These are phyloP conservation scores for Rhodosporidiobolus sp. DNA, from an alignment of 768 basidiomycete genomes.

Conservation along the genomic window DNA sequence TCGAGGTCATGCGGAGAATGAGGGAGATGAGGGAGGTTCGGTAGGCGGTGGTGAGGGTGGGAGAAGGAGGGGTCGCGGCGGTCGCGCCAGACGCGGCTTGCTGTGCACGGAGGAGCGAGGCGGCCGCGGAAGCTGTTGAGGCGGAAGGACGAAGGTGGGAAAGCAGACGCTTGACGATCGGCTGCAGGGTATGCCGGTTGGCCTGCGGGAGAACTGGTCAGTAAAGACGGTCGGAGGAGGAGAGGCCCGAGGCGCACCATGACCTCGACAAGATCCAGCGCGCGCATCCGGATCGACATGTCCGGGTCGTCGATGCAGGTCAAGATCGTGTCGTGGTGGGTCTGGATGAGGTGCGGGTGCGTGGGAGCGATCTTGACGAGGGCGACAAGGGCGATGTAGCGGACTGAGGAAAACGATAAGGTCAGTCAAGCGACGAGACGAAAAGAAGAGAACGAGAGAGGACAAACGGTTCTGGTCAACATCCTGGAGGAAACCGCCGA, in stretches of 20 bases:
- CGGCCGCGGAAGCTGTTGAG: slow-evolving; percentile 46
- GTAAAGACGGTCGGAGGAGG: not conserved
- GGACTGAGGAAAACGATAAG: slow-evolving; percentile 61
- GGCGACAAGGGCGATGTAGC: slow-evolving; percentile 92
- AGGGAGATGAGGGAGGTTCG: slow-evolving; percentile 75
- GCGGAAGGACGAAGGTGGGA: slow-evolving; percentile 62
- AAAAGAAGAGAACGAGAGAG: not conserved
- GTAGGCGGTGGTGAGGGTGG: slow-evolving; percentile 72
- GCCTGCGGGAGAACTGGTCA: slow-evolving; percentile 56
- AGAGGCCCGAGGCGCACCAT: slow-evolving; percentile 62
- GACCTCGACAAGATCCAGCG: slow-evolving; percentile 85
- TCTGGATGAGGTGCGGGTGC: slow-evolving; percentile 74
- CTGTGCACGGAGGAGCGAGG: slow-evolving; percentile 35
- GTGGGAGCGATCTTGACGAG: slow-evolving; percentile 86
- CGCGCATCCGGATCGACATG: slow-evolving; percentile 92
- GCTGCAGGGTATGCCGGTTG: slow-evolving; percentile 75
- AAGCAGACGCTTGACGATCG: slow-evolving; percentile 83
- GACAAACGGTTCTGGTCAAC: slow-evolving; percentile 87
- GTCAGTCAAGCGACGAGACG: not conserved
- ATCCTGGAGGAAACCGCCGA: slow-evolving; percentile 86
- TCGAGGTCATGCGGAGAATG: slow-evolving; percentile 77
- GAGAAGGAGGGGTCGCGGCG: slow-evolving; percentile 43
- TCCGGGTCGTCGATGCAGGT: slow-evolving; percentile 87
- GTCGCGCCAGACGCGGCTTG: slow-evolving; percentile 32
- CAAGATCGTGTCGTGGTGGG: slow-evolving; percentile 87